Evolutionary conservation across 2,329 filamentous ascomycete genomes (phyloP).

Genomic region (Cladosporium austrohemisphaericum): DNA sequence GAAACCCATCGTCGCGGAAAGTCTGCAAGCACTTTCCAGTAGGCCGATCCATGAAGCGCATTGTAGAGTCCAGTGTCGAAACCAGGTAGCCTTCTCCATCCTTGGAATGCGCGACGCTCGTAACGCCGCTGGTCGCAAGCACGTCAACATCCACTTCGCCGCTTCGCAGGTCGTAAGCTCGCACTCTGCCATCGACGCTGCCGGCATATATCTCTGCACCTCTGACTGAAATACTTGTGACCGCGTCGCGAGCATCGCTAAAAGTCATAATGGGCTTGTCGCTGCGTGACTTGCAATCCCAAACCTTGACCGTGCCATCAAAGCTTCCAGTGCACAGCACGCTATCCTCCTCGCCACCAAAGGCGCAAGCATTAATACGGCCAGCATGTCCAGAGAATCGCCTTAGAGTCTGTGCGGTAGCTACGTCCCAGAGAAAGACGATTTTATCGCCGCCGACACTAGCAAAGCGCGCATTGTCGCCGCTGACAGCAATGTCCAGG

Average conservation of each 20-base stretch:
- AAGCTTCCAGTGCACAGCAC: conserved; percentile 71
- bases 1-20: conserved; percentile 57
- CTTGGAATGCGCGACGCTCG: conserved; percentile 65
- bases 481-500: conserved; percentile 68
- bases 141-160: conserved; percentile 69
- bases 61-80: conserved; percentile 68
- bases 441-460: conserved; percentile 85
- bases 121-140: conserved; percentile 52
- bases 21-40: conserved; percentile 69
- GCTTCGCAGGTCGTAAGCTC: conserved; percentile 78
- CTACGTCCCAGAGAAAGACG: conserved; percentile 93
- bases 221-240: conserved; percentile 45
- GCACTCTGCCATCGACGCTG: conserved; percentile 78
- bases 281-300: conserved; percentile 60
- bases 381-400: conserved; percentile 65
- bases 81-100: conserved; percentile 74
- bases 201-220: conserved; percentile 61
- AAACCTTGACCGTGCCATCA: conserved; percentile 72
- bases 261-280: conserved; percentile 69
- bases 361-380: conserved; percentile 73
- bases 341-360: conserved; percentile 70
- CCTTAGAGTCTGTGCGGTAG: conserved; percentile 70
- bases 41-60: conserved; percentile 76
- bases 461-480: conserved; percentile 79
- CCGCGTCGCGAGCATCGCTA: conserved; percentile 67